These are phyloP conservation scores for Arbutus unedo DNA, from an alignment of 148 eudicot genomes.

Conservation along the genomic window DNA sequence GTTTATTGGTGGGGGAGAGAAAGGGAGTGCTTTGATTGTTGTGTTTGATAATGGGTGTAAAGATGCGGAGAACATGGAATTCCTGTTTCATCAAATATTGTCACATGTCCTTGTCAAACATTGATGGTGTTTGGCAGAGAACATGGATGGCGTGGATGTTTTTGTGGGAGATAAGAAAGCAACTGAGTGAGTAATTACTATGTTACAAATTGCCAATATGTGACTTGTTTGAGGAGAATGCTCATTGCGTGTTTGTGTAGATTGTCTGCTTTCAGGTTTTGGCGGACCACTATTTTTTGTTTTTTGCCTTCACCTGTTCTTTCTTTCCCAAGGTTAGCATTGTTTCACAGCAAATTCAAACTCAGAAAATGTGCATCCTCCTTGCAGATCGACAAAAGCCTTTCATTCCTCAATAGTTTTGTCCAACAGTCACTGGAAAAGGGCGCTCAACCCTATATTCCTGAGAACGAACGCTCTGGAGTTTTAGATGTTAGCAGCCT, in stretches of 20 bases:
- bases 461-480: constrained; percentile 70
- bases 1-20: neutral
- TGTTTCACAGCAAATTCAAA: neutral
- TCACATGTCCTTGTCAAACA: neutral
- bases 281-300: constrained; percentile 1
- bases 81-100: neutral
- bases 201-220: neutral
- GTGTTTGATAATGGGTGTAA: neutral
- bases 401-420: constrained; percentile 65
- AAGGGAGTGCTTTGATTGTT: neutral
- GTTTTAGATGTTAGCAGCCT: constrained; percentile 45
- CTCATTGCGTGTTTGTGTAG: neutral
- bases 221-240: neutral
- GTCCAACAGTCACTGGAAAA: constrained; percentile 65
- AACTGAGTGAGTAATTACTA: neutral
- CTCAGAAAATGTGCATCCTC: constrained; percentile 11
- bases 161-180: neutral
- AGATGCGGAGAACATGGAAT: too few species aligned
- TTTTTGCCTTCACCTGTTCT: neutral
- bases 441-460: constrained; percentile 91
- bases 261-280: constrained; percentile 6
- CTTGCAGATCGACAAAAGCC: constrained; percentile 73
- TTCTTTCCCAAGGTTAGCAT: neutral
- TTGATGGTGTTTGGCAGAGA: neutral
- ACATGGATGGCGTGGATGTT: neutral